These are phyloP conservation scores for Salvia hispanica DNA, from an alignment of 257 asterid genomes.

Conservation along the genomic window DNA sequence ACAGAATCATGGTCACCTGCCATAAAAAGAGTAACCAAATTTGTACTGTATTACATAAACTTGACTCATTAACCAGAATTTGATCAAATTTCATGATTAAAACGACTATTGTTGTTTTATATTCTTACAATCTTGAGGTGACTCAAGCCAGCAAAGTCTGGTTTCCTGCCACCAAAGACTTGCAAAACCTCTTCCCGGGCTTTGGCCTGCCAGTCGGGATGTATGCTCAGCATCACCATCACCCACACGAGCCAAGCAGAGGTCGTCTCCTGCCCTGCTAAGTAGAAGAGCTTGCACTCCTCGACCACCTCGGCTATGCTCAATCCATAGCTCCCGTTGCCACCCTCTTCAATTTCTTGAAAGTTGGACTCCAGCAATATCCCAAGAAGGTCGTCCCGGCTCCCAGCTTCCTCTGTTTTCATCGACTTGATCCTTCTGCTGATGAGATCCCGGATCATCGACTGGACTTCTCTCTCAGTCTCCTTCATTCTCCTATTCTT, in stretches of 20 bases:
- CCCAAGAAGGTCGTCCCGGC: conserved; percentile 36
- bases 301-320: conserved; percentile 38
- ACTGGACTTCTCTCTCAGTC: conserved; percentile 33
- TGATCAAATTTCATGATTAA: too few species aligned
- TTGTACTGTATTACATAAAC: too few species aligned
- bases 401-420: conserved; percentile 35
- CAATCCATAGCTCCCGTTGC: conserved; percentile 39
- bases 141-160: conserved; percentile 39
- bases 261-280: conserved; percentile 55
- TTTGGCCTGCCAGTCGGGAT: conserved; percentile 49
- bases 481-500: conserved; percentile 46
- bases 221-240: conserved; percentile 37
- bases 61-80: too few species aligned
- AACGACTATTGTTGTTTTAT: too few species aligned
- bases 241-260: conserved; percentile 51
- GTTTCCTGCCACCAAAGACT: conserved; percentile 33
- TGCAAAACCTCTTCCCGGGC: conserved; percentile 51
- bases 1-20: conserved; percentile 47
- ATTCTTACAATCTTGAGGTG: conserved; percentile 49
- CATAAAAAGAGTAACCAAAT: neutral
- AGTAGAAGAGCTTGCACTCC: conserved; percentile 57
- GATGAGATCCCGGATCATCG: conserved; percentile 34
- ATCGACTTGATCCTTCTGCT: conserved; percentile 34
- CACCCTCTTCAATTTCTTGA: conserved; percentile 34
- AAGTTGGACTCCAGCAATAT: conserved; percentile 37